Conservation (phyloP, 331 rosid genomes). For the Acacia concinna region DNA sequence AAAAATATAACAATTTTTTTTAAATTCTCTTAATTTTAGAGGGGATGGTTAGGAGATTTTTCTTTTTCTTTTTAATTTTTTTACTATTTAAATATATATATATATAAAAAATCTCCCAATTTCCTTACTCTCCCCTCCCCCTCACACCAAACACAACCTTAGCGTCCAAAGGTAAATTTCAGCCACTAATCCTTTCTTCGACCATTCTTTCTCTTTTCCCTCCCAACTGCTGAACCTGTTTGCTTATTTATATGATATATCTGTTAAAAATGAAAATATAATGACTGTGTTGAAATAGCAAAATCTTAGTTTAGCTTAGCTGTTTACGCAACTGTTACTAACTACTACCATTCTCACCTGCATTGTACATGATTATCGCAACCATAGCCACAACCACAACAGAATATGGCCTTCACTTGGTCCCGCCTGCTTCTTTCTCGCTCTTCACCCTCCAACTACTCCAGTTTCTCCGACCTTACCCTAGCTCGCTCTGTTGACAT, state of each 20-base stretch:
- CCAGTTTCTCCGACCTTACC: conserved; percentile 41
- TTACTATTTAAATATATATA: too few species aligned
- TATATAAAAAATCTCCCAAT: too few species aligned
- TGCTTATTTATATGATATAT: background rate
- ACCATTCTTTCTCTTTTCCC: background rate
- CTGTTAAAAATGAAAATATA: background rate
- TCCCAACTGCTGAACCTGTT: background rate
- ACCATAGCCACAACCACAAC: conserved; percentile 24
- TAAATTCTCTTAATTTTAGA: too few species aligned
- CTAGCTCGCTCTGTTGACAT: conserved; percentile 38
- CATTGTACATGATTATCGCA: conserved; percentile 38
- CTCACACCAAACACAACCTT: too few species aligned
- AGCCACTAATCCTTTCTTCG: background rate
- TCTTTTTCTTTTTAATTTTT: too few species aligned
- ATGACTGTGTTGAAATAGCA: conserved; percentile 1
- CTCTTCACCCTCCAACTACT: conserved; percentile 41
- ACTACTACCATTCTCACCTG: conserved; percentile 23
- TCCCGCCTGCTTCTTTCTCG: conserved; percentile 54
- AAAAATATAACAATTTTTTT: too few species aligned
- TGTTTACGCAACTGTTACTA: background rate
- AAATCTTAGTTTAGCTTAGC: conserved; percentile 19
- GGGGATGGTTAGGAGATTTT: too few species aligned
- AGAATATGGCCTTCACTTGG: conserved; percentile 60
- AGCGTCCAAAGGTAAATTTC: background rate
- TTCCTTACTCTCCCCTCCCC: too few species aligned